Conservation (phyloP, 768 basidiomycete species). For the Boletus huronensis region DNA sequence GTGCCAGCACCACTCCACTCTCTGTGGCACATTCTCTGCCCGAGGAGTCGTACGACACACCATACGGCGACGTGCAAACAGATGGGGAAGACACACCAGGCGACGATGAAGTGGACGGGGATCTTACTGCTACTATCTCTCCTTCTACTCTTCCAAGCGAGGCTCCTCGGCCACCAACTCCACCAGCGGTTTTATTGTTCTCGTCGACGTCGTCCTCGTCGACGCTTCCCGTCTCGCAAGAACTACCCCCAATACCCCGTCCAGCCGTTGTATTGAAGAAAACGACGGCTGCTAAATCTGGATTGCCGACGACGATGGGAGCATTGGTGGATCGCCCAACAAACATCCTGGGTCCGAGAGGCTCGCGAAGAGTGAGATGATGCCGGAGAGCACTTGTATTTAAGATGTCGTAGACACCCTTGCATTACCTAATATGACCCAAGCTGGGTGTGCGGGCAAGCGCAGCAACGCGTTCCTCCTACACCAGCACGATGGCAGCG, state of each 20-base stretch:
- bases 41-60: constrained; percentile 23
- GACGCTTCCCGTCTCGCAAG: constrained; percentile 24
- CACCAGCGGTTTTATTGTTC: constrained; percentile 32
- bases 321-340: constrained; percentile 34
- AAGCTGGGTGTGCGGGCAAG: not conserved
- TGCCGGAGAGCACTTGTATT: constrained; percentile 10
- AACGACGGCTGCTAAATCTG: constrained; percentile 16
- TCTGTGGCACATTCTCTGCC: constrained; percentile 37
- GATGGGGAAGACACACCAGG: constrained; percentile 26
- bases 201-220: constrained; percentile 39
- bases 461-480: constrained; percentile 3
- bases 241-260: constrained; percentile 1
- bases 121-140: constrained; percentile 19
- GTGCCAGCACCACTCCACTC: constrained; percentile 36
- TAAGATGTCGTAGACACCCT: constrained; percentile 3
- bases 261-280: constrained; percentile 23
- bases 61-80: constrained; percentile 12
- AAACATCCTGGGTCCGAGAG: constrained; percentile 33
- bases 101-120: constrained; percentile 12
- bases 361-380: constrained; percentile 30
- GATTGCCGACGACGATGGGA: constrained; percentile 20
- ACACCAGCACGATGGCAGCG: constrained; percentile 45
- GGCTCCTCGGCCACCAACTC: constrained; percentile 18
- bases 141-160: constrained; percentile 2
- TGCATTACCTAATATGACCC: constrained; percentile 25